Conservation (phyloP, 2,329 filamentous ascomycete species). For the Talaromyces sp. region DNA sequence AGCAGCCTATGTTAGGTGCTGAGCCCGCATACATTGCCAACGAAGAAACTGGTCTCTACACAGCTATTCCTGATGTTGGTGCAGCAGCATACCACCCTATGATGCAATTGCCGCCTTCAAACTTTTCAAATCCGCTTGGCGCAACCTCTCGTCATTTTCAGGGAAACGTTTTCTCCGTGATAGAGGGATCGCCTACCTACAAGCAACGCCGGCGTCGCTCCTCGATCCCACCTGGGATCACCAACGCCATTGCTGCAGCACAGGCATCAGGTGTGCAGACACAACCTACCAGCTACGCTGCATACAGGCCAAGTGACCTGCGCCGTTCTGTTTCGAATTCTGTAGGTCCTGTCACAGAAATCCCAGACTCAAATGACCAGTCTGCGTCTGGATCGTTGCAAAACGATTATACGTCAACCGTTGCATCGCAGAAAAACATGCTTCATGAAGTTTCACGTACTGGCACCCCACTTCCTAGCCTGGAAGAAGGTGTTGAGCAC, state of each 20-base stretch:
- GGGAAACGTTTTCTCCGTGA: constrained; percentile 84
- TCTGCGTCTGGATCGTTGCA: constrained; percentile 69
- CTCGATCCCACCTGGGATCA: constrained; percentile 79
- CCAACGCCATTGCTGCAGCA: constrained; percentile 62
- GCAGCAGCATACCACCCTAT: constrained; percentile 76
- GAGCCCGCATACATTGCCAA: constrained; percentile 98
- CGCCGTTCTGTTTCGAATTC: constrained; percentile 86
- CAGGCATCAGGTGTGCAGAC: constrained; percentile 39
- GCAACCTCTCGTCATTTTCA: constrained; percentile 65
- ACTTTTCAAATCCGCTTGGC: constrained; percentile 76
- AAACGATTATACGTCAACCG: constrained; percentile 66
- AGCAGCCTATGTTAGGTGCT: constrained; percentile 76
- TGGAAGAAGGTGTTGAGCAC: constrained; percentile 76
- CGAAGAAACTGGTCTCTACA: constrained; percentile 94
- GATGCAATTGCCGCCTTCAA: constrained; percentile 85
- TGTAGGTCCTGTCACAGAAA: constrained; percentile 75
- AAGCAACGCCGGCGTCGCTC: constrained; percentile 94
- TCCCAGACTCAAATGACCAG: constrained; percentile 72
- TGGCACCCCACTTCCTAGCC: constrained; percentile 79
- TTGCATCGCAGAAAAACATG: constrained; percentile 73
- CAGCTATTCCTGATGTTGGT: constrained; percentile 83
- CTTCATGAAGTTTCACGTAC: constrained; percentile 77
- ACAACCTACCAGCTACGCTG: constrained; percentile 51
- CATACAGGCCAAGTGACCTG: constrained; percentile 82
- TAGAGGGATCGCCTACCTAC: constrained; percentile 97